Evolutionary conservation across 1,284 basidiomycete genomes (phyloP).

Genomic region (Ustilago hordei): DNA sequence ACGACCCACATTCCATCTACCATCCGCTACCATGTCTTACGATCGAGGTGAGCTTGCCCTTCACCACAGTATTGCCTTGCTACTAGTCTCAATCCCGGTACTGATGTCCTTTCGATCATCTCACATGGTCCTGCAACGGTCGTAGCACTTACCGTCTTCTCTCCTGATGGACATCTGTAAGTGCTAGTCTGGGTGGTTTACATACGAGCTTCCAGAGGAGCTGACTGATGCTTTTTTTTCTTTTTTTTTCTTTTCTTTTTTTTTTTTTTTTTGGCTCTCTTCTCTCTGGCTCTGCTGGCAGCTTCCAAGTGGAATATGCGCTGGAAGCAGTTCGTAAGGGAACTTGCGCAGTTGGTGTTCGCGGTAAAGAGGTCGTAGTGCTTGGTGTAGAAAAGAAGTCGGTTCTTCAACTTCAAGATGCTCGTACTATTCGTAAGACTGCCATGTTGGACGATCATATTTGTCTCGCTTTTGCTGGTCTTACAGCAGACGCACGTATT

Average conservation of each 20-base stretch:
- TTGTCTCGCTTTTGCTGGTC: constrained; percentile 95
- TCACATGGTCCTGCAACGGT: neutral
- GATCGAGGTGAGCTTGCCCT: constrained; percentile 51
- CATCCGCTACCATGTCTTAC: constrained; percentile 48
- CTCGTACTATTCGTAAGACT: constrained; percentile 95
- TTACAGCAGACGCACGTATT: constrained; percentile 97
- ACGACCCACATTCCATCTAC: neutral
- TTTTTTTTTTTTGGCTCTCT: neutral
- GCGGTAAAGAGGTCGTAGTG: constrained; percentile 93
- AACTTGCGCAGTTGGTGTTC: constrained; percentile 96
- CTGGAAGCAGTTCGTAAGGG: constrained; percentile 96
- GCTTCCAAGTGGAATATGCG: constrained; percentile 92
- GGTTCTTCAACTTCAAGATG: constrained; percentile 95
- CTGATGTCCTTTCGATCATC: neutral
- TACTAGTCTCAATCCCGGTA: neutral
- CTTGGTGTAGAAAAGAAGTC: constrained; percentile 99
- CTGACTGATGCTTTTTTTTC: neutral
- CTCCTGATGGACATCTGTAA: constrained; percentile 86
- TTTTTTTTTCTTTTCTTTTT: neutral
- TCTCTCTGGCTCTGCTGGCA: neutral
- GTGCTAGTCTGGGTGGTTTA: neutral
- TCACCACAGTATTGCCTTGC: neutral
- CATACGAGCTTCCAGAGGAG: neutral
- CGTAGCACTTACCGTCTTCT: constrained; percentile 87
- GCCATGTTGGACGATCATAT: constrained; percentile 99